Base-by-base conservation (phyloP, 73 alveolate species). In the Stentor roeselii region DNA sequence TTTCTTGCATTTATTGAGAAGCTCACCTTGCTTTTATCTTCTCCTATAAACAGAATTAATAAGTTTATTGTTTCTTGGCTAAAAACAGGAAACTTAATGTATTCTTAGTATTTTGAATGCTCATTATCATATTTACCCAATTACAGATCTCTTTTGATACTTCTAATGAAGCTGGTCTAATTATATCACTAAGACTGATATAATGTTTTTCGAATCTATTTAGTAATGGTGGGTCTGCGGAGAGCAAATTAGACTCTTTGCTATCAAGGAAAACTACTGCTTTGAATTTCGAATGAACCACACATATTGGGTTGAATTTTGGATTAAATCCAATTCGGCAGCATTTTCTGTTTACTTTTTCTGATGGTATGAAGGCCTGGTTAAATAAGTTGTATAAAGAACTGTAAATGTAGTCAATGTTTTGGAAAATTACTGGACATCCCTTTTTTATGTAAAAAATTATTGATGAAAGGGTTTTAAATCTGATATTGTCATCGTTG, bases 201-300 rank as follows among this genome's bases (percentile, higher is more conserved):
- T 82, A 75, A 86, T 90, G 95, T 59, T 90, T 90, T 90, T 90
- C 95, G 78, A 90, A 90, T 87, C 95, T 86, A 86, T 87, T 90
- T 67, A 90, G 67, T 40, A 90, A 90, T 3, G 95, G 93, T 0
- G 93, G 83, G n/a, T 90, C 95, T 82, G 80, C 60, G 3, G 86
- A 60, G 0, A 21, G 1, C n/a, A 76, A 60, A 14, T 76, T 76
- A 15, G 6, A 31, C 31, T 87, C 90, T 50, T 83, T 75, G 50
- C 75, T 84, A 82, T 86, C 60, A 3, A 90, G 76, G 14, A 90
- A 31, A 35, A 86, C 83, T 31, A 90, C 83, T 61, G 89, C 86
- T 75, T 83, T 67, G 80, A 86, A 85, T 38, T 82, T 59, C 37
- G 75, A 77, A 82, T 89, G 82, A 3, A 85, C 92, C 59, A 77